Conservation (phyloP, 2,329 filamentous ascomycete genomes). For the Xylariaceae sp. region DNA sequence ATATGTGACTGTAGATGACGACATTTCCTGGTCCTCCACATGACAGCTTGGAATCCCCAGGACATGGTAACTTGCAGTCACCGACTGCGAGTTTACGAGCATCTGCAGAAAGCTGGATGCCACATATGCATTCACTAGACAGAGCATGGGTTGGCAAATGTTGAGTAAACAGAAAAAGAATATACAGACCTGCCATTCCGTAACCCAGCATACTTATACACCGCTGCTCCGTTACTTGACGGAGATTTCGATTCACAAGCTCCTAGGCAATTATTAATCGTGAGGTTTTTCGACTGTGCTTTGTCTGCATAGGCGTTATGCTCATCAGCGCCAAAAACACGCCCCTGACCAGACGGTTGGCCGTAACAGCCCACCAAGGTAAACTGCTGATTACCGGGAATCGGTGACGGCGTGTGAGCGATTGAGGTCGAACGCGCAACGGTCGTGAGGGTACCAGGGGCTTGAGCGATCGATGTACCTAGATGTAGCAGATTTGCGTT, state of each 20-base stretch:
- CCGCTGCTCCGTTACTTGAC: slow-evolving; percentile 1
- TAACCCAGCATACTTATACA: slow-evolving; percentile 23
- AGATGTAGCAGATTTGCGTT: slow-evolving; percentile 19
- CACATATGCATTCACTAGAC: slow-evolving; percentile 26
- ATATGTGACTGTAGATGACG: slow-evolving; percentile 22
- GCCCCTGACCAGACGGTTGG: slow-evolving; percentile 12
- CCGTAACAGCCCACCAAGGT: slow-evolving; percentile 27
- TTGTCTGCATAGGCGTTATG: slow-evolving; percentile 15
- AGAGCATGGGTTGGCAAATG: neutral
- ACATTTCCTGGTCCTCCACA: slow-evolving; percentile 25
- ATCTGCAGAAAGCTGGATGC: slow-evolving; percentile 16
- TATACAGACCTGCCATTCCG: slow-evolving; percentile 26
- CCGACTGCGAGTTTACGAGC: slow-evolving; percentile 19
- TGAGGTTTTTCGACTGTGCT: slow-evolving; percentile 18
- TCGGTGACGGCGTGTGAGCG: slow-evolving; percentile 26
- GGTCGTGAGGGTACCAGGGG: slow-evolving; percentile 14
- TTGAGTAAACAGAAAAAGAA: neutral
- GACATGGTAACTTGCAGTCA: slow-evolving; percentile 24
- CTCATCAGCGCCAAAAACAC: slow-evolving; percentile 23
- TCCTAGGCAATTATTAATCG: slow-evolving; percentile 22
- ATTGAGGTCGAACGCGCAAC: slow-evolving; percentile 29
- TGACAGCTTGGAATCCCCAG: slow-evolving; percentile 21
- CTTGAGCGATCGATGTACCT: slow-evolving; percentile 13
- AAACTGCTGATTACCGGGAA: slow-evolving; percentile 21
- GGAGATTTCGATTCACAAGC: slow-evolving; percentile 19